Base-by-base conservation (phyloP, 106 monocot species). In the Dactylorhiza incarnata region DNA sequence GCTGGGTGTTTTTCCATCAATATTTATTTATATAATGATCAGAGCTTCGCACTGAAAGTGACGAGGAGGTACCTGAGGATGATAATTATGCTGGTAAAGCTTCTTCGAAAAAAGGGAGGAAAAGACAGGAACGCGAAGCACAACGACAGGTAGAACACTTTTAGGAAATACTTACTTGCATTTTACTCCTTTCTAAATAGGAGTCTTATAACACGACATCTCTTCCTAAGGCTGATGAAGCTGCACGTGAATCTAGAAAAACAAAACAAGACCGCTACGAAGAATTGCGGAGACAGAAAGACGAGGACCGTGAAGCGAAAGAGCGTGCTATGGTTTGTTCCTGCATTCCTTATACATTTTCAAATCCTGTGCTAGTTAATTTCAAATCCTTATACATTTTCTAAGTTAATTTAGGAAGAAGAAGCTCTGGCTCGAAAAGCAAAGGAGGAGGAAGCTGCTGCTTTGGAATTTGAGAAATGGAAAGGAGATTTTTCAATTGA, bases 391-490 rank as follows among this genome's bases (percentile, higher is more conserved):
- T 29, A 37, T 37, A 26, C 16, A 43, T 49, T 50, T 51, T 81
- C 14, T 78, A 19, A 19, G 1, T 61, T 73, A 19, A 68, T 78
- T 16, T 76, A 89, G 96, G 97, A 97, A 82, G 97, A 97, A 84
- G 97, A 97, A 81, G 91, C 88, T 56, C 59, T 79, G 55, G 89
- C 89, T 59, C 83, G 80, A 49, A 93, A 91, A 76, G 91, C 85
- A 44, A 89, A 88, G 83, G 97, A 97, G 76, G 97, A 97, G 81
- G 93, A 89, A 85, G 84, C 83, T 76, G 87, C 91, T 81, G 89
- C 87, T 13, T 73, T 93, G 70, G 97, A 97, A 75, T 97, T 97
- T 84, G 93, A 97, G 15, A 97, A 97, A 68, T 97, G 97, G 97
- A 97, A 89, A 87, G 91, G 83, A 5, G 93, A 85, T 78, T 91